Base-by-base conservation (phyloP, 148 eudicot species). In the Heliamphora exappendiculata region DNA sequence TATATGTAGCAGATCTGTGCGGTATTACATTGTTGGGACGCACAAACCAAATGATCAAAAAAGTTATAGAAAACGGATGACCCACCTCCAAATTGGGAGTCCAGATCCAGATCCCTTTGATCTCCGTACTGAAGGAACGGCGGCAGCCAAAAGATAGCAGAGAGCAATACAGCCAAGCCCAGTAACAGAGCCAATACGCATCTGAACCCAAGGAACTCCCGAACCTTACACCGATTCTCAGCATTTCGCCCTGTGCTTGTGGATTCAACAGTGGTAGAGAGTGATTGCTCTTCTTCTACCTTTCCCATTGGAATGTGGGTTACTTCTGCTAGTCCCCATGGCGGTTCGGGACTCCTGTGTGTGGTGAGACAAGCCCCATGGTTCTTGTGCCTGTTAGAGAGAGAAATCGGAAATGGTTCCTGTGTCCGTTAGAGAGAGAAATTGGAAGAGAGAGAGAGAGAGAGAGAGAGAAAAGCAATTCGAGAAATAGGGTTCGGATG, bases 91-190 rank as follows among this genome's bases (percentile, higher is more conserved):
- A 77, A 90, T 62, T 85, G 79, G 54, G 91, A 88, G 82, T 88
- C 86, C 81, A 86, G 93, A 95, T 95, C 98, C 79, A 82, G 84
- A 82, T 92, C 96, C 73, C 70, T 64, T 6, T 36, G 92, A 87
- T 92, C 90, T 75, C 86, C 75, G 72, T 71, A 24, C 13, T 85
- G 81, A 37, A 87, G 82, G 68, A 94, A 86, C 5, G 96, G 96
- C 0, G 96, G 98, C 44, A 95, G 78, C 98, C 90, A 92, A 78
- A 95, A 95, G 42, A 92, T 49, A 74, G 91, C 96, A 79, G 98
- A 88, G 8, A 91, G 57, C 60, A 92, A 83, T 14, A 91, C 94
- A 2, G 85, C 85, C 76, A 88, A 51, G 5, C 97, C 94, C 68
- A 95, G 89, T n/a, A 95, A 69, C 59, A 95, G 84, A 75, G 79